phyloP scores from a whole-genome alignment of 257 asterid species.

The Thymus mandschuricus region DNA sequence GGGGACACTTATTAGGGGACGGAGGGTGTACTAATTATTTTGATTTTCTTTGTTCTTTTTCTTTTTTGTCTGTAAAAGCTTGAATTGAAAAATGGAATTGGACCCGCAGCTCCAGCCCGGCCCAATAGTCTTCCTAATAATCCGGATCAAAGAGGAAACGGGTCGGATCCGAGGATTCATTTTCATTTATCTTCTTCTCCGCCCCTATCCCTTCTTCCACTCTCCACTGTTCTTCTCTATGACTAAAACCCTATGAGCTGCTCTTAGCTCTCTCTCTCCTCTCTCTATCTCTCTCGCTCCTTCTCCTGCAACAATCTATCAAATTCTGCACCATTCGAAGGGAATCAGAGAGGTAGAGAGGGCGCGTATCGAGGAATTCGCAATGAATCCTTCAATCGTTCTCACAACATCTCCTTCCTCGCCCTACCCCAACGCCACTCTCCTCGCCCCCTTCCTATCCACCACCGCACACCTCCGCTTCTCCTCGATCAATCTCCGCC shows the following conservation, averaged over 20 bases:
- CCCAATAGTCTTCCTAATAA: neutral
- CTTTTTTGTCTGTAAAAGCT: too few relatives aligned
- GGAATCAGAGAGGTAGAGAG: conserved; percentile 21
- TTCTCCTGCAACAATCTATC: neutral
- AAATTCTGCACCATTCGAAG: conserved; percentile 5
- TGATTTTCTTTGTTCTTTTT: too few relatives aligned
- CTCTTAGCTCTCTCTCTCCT: conserved; percentile 4
- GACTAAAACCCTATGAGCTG: conserved; percentile 28
- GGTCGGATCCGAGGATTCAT: conserved; percentile 23
- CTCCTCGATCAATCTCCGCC: conserved; percentile 39
- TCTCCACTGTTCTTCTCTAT: conserved; percentile 8
- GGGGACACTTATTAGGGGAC: too few relatives aligned
- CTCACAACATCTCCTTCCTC: conserved; percentile 52
- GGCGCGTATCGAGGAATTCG: neutral
- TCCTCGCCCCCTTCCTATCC: conserved; percentile 45
- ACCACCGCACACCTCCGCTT: conserved; percentile 41
- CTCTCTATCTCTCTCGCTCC: conserved; percentile 7
- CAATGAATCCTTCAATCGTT: conserved; percentile 61
- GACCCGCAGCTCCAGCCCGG: neutral
- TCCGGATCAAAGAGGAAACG: neutral
- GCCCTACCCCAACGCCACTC: conserved; percentile 35
- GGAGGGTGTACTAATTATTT: too few relatives aligned
- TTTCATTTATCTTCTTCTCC: conserved; percentile 36
- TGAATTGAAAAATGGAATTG: neutral
- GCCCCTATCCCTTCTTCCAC: conserved; percentile 16